Percentiles rank a stretch among this genome's conserved stretches.
Conservation (phyloP, 305 asterid genomes). For the Lippia alba region DNA sequence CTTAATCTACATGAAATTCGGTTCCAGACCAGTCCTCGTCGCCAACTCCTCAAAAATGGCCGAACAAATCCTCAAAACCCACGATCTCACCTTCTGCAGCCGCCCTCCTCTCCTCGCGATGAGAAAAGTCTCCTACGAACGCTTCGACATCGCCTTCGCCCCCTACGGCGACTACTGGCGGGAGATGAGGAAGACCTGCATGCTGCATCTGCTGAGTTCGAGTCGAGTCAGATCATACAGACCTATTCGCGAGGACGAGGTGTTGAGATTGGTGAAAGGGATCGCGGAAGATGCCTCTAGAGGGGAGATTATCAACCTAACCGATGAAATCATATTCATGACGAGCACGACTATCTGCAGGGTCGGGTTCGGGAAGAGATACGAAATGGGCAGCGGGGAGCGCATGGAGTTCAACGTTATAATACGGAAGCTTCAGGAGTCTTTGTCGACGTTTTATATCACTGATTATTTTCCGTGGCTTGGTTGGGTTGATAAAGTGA, state of each 20-base stretch:
- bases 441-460: conserved; percentile 23
- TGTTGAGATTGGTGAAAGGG: conserved; percentile 26
- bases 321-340: conserved; percentile 8
- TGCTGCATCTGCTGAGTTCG: conserved; percentile 32
- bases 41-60: conserved; percentile 26
- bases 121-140: conserved; percentile 22
- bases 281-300: conserved; percentile 1
- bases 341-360: conserved; percentile 38
- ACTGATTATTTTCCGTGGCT: conserved; percentile 34
- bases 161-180: conserved; percentile 35
- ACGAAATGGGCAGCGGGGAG: conserved; percentile 32
- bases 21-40: conserved; percentile 26
- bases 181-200: conserved; percentile 37
- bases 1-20: conserved; percentile 18
- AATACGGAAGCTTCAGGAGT: conserved; percentile 24
- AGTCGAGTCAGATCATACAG: conserved; percentile 26
- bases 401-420: conserved; percentile 21
- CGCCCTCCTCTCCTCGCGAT: conserved; percentile 9
- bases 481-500: conserved; percentile 38
- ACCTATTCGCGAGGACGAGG: conserved; percentile 35
- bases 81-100: conserved; percentile 23
- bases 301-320: conserved; percentile 22
- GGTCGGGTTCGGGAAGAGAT: conserved; percentile 50
- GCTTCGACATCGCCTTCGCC: conserved; percentile 34
- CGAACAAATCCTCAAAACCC: conserved; percentile 22